Base-by-base conservation (phyloP, 441 rosid genomes). In the Erodium chrysanthum region DNA sequence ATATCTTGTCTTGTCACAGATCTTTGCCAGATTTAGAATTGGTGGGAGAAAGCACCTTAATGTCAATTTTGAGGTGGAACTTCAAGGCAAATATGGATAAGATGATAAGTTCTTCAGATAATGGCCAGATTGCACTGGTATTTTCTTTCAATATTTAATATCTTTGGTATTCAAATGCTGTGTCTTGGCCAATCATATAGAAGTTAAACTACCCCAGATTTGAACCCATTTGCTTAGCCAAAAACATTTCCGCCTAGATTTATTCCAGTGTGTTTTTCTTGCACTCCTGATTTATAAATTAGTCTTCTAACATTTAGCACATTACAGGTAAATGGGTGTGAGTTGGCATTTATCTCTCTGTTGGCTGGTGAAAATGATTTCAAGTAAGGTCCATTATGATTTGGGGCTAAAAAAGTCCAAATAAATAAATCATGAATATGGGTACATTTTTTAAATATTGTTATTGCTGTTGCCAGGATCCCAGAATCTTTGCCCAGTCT, bases 41-140 rank as follows among this genome's bases (percentile, higher is more conserved):
- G 86, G 78, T 83, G 75, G 77, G 80, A 69, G 87, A 83, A 76
- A 79, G 74, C 75, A 81, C 92, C 18, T 73, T 83, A 69, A 73
- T 77, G 81, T 79, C 87, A 68, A 74, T 82, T 65, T 77, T 87
- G 50, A 82, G 87, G 77, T 87, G 92, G 88, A 87, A 75, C 71
- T 85, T 77, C 71, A 80, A 78, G 72, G 79, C 86, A 77, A 85
- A 81, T 73, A 80, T 84, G 81, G 84, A 80, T 76, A 80, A 80
- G 77, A 79, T 74, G 23, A 80, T 84, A 72, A 77, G 81, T 68
- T 78, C 76, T 46, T 76, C 75, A 48, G 86, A 79, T 69, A 68
- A 80, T 71, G 81, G 81, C 15, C 78, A 77, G 70, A 78, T 87
- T 64, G 64, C 81, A 9, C 44, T 85, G 85, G 86, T 87, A 81